Percentiles rank a stretch among this genome's conserved stretches.
Evolutionary conservation across 176 grass and related monocot genomes (phyloP).

Genomic region (Chloris gayana): DNA sequence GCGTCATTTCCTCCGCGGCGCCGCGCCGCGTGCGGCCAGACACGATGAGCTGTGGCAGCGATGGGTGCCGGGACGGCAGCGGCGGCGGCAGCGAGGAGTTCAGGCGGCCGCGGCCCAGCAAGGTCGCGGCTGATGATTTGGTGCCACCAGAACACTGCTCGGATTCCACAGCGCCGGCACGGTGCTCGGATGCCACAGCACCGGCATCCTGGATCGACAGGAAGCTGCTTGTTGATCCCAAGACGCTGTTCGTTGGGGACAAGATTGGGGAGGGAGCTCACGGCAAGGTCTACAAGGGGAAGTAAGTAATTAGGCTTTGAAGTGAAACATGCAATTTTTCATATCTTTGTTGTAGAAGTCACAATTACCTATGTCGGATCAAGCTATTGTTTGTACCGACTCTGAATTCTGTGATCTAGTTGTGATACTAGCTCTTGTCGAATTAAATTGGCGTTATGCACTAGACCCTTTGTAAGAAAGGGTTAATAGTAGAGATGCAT

Average conservation of each 20-base stretch:
- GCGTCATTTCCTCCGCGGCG: constrained; percentile 15
- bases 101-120: constrained; percentile 52
- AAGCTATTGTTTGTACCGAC: not conserved
- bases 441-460: constrained; percentile 20
- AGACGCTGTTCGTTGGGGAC: constrained; percentile 72
- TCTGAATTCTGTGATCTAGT: constrained; percentile 28
- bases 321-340: not conserved
- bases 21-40: constrained; percentile 33
- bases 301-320: constrained; percentile 55
- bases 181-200: constrained; percentile 40
- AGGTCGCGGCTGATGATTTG: constrained; percentile 52
- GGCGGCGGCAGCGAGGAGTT: constrained; percentile 41
- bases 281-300: constrained; percentile 97
- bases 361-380: constrained; percentile 5
- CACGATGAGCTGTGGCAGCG: constrained; percentile 66
- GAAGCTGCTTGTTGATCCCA: constrained; percentile 96
- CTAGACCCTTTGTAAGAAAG: not conserved
- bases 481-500: not conserved
- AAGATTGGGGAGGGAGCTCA: constrained; percentile 99
- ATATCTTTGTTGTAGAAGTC: not conserved
- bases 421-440: not conserved
- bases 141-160: constrained; percentile 44
- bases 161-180: constrained; percentile 37
- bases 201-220: constrained; percentile 59
- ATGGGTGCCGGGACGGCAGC: constrained; percentile 44